phyloP scores from a whole-genome alignment of 179 eudicot species.

The Beta macrorhiza region DNA sequence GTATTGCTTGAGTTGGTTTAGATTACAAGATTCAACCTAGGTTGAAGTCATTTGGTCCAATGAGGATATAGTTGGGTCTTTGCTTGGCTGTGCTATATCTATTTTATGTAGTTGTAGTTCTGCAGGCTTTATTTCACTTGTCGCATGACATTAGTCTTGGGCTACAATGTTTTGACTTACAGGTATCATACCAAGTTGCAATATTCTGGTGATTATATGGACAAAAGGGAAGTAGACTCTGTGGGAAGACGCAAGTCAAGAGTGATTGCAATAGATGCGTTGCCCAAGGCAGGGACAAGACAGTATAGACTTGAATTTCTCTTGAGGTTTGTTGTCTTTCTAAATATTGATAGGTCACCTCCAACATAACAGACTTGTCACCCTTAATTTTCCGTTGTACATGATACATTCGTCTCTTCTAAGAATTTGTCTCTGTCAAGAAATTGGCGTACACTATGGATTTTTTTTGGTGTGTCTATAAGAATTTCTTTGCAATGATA shows the following conservation, averaged over 20 bases:
- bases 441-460: too few relatives aligned
- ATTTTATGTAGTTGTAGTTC: background rate
- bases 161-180: constrained; percentile 18
- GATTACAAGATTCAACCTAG: too few relatives aligned
- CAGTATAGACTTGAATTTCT: constrained; percentile 61
- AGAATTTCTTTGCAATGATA: too few relatives aligned
- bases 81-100: too few relatives aligned
- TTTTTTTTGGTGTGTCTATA: too few relatives aligned
- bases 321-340: constrained; percentile 43
- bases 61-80: too few relatives aligned
- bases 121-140: background rate
- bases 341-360: background rate
- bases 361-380: background rate
- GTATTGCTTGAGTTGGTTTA: too few relatives aligned
- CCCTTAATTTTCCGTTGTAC: background rate
- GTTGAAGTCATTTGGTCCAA: too few relatives aligned
- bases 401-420: background rate
- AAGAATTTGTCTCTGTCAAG: too few relatives aligned
- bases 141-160: background rate
- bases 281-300: constrained; percentile 53
- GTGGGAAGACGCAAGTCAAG: constrained; percentile 66
- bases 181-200: constrained; percentile 77
- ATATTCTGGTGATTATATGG: constrained; percentile 64
- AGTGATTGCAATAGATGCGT: constrained; percentile 82
- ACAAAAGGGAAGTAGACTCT: constrained; percentile 50